phyloP scores from a whole-genome alignment of 164 flowering plant species.

The Sedum album region DNA sequence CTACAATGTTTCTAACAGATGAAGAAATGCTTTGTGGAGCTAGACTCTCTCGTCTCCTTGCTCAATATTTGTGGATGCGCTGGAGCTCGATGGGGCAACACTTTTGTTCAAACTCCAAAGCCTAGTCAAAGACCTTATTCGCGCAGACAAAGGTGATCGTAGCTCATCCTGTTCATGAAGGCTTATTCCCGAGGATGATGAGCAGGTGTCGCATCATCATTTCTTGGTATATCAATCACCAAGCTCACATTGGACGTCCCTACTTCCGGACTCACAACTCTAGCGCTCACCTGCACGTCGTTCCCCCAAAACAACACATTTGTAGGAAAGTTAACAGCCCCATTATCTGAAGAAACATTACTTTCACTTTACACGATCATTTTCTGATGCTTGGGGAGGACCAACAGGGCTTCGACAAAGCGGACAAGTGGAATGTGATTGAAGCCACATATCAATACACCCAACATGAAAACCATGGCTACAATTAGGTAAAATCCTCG shows the following conservation, averaged over 20 bases:
- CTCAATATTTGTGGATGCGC: conserved; percentile 21
- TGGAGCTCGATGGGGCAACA: conserved; percentile 26
- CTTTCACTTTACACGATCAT: not conserved
- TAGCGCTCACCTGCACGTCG: conserved; percentile 38
- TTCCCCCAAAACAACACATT: conserved; percentile 75
- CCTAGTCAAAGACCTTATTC: conserved; percentile 55
- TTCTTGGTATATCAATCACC: conserved; percentile 49
- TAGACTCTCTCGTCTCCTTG: conserved; percentile 12
- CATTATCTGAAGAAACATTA: conserved; percentile 12
- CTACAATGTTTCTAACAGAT: not conserved
- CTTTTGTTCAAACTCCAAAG: conserved; percentile 55
- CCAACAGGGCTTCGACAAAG: conserved; percentile 47
- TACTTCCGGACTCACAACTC: conserved; percentile 19
- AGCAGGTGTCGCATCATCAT: conserved; percentile 3
- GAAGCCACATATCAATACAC: conserved; percentile 88
- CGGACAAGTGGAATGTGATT: conserved; percentile 80
- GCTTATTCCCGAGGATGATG: conserved; percentile 18
- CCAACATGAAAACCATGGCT: conserved; percentile 75
- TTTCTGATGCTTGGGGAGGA: conserved; percentile 5
- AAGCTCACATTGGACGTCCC: conserved; percentile 21
- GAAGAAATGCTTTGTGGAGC: not conserved
- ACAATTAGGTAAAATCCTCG: conserved; percentile 57
- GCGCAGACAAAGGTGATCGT: conserved; percentile 32
- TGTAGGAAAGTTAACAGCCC: conserved; percentile 42
- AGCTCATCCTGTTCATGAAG: conserved; percentile 29